These are phyloP conservation scores for Cladorrhinum samala DNA, from an alignment of 495 filamentous ascomycete species.

Conservation along the genomic window DNA sequence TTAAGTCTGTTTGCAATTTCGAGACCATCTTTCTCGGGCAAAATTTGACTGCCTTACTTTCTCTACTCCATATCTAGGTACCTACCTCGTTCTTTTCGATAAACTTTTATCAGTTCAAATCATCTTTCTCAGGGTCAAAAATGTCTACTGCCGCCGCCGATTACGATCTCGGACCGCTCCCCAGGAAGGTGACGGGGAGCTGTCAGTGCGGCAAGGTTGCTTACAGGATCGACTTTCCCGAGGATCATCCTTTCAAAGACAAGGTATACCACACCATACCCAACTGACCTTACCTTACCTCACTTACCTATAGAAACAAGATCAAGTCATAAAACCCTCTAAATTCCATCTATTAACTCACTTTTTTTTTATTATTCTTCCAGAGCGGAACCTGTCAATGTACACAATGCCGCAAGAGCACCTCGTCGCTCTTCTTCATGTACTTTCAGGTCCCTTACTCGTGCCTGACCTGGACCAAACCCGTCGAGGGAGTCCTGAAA, in stretches of 20 bases:
- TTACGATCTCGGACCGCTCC: slow-evolving; percentile 15
- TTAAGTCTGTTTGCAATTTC: no score
- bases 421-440: slow-evolving; percentile 29
- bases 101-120: no score
- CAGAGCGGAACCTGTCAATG: slow-evolving; percentile 33
- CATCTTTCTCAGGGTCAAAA: no score
- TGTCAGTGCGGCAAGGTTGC: slow-evolving; percentile 28
- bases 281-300: background rate
- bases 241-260: slow-evolving; percentile 24
- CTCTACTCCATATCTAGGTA: no score
- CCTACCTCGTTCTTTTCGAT: no score
- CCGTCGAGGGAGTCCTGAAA: slow-evolving; percentile 16
- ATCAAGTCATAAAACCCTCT: no score
- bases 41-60: no score
- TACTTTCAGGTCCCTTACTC: slow-evolving; percentile 17
- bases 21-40: no score
- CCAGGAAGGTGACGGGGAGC: slow-evolving; percentile 28
- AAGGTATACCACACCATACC: slow-evolving; percentile 12
- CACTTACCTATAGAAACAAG: no score
- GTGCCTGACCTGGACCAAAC: slow-evolving; percentile 18
- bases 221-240: slow-evolving; percentile 26
- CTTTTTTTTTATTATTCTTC: no score
- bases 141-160: background rate
- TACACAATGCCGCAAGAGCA: slow-evolving; percentile 31
- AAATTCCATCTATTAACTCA: background rate